These are phyloP conservation scores for Omphalea diandra DNA, from an alignment of 441 rosid species.

Conservation along the genomic window DNA sequence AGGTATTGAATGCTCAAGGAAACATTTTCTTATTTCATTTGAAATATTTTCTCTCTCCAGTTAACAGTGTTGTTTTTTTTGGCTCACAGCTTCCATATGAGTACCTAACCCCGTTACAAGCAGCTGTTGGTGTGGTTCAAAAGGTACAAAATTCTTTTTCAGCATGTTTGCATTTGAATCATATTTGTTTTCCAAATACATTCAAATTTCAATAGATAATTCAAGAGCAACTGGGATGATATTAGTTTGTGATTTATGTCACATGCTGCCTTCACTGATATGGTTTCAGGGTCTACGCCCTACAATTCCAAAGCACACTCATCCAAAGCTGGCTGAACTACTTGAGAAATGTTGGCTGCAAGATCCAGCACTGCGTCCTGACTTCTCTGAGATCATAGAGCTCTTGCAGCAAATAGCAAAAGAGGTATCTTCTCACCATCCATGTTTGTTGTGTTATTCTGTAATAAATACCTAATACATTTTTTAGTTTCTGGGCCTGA, in stretches of 20 bases:
- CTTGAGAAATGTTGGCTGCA: conserved; percentile 94
- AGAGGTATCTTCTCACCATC: conserved; percentile 44
- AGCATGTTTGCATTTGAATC: background rate
- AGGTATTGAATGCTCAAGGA: conserved; percentile 43
- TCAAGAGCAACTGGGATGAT: background rate
- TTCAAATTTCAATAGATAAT: background rate
- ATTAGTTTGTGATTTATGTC: background rate
- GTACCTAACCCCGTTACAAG: conserved; percentile 81
- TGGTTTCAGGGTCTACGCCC: conserved; percentile 68
- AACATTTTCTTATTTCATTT: background rate
- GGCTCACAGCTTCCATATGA: conserved; percentile 80
- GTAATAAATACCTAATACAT: background rate
- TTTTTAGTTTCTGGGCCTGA: background rate
- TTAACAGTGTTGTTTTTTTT: conserved; percentile 10
- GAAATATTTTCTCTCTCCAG: background rate
- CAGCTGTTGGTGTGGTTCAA: conserved; percentile 96
- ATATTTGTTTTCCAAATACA: too few species aligned
- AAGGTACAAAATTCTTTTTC: conserved; percentile 46
- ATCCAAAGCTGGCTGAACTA: conserved; percentile 63
- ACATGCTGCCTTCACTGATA: conserved; percentile 1
- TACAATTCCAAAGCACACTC: conserved; percentile 66
- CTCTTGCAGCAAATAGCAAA: conserved; percentile 55
- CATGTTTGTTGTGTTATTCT: background rate
- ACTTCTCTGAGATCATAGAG: conserved; percentile 70
- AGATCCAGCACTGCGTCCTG: conserved; percentile 75